Evolutionary conservation across 2,329 filamentous ascomycete species (phyloP), one percentile per base, ranked within the genome.

Genomic region (Knoxdaviesia capensis): DNA sequence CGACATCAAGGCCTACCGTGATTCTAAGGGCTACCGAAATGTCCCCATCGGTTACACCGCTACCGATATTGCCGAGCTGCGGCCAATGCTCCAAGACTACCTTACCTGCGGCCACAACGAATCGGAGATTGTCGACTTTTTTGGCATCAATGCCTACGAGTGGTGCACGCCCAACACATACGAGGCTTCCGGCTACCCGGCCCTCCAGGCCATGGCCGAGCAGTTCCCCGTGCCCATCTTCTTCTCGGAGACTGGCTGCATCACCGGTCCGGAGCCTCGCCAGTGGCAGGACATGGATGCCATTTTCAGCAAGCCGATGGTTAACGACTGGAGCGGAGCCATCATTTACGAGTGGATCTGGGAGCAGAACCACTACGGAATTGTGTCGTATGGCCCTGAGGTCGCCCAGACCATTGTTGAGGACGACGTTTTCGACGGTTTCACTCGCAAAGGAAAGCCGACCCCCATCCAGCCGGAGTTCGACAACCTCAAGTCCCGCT

Each of bases 291-390:
- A 93, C 54, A 82, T 90, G 58, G 66, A 70, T 36, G 76, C 82
- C 40, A 83, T 93, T 50, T 80, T 90, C 51, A 79, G 81, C 37
- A 50, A 66, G 0, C 59, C 82, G 3, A 93, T 93, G 85, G 61
- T 69, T 5, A 64, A 66, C 44, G 69, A 69, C 51, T 76, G 60
- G 74, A 86, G 80, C 41, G 85, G 85, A 43, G 69, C 81, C 42
- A 86, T 93, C 47, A 68, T 92, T 49, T 92, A 93, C 59, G 84
- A 93, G 56, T 93, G 85, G 85, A 84, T 92, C 47, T 63, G 88
- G 54, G 85, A 92, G 58, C 64, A 70, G 41, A 92, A 93, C 58
- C 59, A 83, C 52, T 93, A 92, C 57, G 85, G 85, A 35, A 65
- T 93, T 34, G 70, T 92, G 50, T 76, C 69, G 20, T 93, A 93